Base-by-base conservation (phyloP, 345 rosid genomes). In the Arabis hirsuta region DNA sequence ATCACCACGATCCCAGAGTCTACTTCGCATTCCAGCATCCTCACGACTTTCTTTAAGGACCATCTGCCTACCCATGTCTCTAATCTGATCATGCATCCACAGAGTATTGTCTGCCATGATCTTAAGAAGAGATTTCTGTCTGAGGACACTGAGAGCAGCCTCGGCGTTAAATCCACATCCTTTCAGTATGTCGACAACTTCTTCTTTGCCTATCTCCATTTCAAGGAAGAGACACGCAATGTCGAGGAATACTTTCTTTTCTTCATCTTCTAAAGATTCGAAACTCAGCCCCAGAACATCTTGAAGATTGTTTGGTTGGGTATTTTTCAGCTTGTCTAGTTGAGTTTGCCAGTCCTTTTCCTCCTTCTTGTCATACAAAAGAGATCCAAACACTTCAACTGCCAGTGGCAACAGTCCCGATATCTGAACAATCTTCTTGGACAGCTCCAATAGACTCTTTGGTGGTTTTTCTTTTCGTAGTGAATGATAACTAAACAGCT, bases 41-140 rank as follows among this genome's bases (percentile, higher is more conserved):
- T 1, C 22, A 8, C n/a, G 38, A 44, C 2, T 60, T 71, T 36
- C 60, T 22, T 0, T 2, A 22, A 22, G 24, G 42, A 76, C 88
- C 11, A 89, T 82, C 69, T 85, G 82, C 73, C 85, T 83, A 62
- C 87, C 97, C 97, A 91, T 91, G 65, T 91, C 94, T 44, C 78
- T 79, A 26, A 92, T 73, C 59, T 83, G 92, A 79, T 92, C 96
- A 69, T 92, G 98, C 88, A 87, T 84, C 90, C 89, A 82, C 26
- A 92, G 65, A 32, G 55, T 55, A 20, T 63, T 3, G 9, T 73
- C 66, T 38, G 42, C 57, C 4, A 38, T 2, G 20, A 87, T 63
- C 75, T 83, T 89, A 20, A 92, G 8, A 14, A 92, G 89, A 64
- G 87, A 85, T 81, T 79, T 92, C 44, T 62, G 78, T 10, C 47